Evolutionary conservation across 805 yeast genomes (phyloP).

Genomic region (Sungouiella blattae): DNA sequence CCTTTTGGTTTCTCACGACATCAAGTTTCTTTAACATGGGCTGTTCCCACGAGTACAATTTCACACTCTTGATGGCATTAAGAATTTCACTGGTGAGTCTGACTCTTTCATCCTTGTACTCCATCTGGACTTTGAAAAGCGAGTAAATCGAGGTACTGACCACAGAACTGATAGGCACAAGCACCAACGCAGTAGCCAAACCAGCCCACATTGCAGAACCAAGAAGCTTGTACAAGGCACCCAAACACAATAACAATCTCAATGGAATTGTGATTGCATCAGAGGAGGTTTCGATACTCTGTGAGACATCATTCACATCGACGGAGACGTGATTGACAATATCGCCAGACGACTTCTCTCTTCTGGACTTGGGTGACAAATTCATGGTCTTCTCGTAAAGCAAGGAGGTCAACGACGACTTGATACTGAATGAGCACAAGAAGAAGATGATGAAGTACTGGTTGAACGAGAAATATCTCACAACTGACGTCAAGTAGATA

Average conservation of each 20-base stretch:
- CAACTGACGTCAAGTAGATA: conserved; percentile 35
- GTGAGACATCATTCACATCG: conserved; percentile 61
- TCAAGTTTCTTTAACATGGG: conserved; percentile 55
- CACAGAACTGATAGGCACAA: conserved; percentile 56
- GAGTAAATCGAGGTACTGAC: conserved; percentile 42
- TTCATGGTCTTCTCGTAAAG: conserved; percentile 67
- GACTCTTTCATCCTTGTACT: conserved; percentile 57
- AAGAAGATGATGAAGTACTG: conserved; percentile 15
- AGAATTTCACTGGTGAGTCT: conserved; percentile 57
- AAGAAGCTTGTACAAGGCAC: conserved; percentile 51
- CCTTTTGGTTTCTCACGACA: conserved; percentile 56
- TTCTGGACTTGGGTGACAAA: conserved; percentile 64
- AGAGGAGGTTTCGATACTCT: conserved; percentile 50
- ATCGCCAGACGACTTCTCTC: conserved; percentile 66
- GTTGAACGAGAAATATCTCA: conserved; percentile 17
- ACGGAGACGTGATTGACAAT: conserved; percentile 76
- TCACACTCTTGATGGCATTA: conserved; percentile 58
- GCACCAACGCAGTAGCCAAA: conserved; percentile 45
- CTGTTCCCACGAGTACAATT: conserved; percentile 66
- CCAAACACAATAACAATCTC: conserved; percentile 49
- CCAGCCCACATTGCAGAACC: conserved; percentile 63
- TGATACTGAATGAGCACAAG: conserved; percentile 16
- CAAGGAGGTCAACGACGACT: conserved; percentile 58
- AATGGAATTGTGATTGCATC: conserved; percentile 48
- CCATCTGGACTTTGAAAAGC: conserved; percentile 56